Conservation (phyloP, 805 yeast genomes). For the Candida suzukii region DNA sequence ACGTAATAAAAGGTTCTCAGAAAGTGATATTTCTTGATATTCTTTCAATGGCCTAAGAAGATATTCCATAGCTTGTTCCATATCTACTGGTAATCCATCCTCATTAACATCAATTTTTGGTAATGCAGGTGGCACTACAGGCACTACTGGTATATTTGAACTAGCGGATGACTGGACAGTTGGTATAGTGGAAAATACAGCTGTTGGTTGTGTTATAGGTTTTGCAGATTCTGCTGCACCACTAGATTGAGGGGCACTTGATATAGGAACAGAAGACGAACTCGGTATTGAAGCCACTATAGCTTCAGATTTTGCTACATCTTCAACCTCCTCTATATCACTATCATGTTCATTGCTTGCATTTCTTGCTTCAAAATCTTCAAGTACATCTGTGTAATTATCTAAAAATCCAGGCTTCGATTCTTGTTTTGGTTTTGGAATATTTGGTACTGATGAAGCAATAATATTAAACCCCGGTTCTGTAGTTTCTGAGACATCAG, state of each 20-base stretch:
- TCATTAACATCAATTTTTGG: conserved; percentile 3
- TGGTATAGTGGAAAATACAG: no score
- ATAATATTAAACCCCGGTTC: neutral
- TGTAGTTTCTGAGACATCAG: neutral
- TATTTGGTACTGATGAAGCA: neutral
- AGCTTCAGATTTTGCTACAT: no score
- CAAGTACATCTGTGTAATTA: neutral
- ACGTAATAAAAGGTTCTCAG: conserved; percentile 16
- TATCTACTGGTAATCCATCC: conserved; percentile 17
- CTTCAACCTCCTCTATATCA: neutral
- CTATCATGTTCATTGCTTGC: neutral
- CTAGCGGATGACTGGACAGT: no score
- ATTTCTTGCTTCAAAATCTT: conserved; percentile 1
- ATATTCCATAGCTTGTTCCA: conserved; percentile 17
- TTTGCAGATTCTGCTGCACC: no score
- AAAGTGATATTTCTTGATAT: conserved; percentile 11
- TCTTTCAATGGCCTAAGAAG: conserved; percentile 17
- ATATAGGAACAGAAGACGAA: no score
- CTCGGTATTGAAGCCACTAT: no score
- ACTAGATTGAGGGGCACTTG: no score
- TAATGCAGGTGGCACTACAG: neutral
- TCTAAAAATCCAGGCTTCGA: neutral
- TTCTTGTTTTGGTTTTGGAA: neutral
- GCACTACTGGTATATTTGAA: no score
- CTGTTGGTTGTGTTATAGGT: no score